phyloP scores from a whole-genome alignment of 768 basidiomycete species.

The Tubosaeta brunneosetosa region DNA sequence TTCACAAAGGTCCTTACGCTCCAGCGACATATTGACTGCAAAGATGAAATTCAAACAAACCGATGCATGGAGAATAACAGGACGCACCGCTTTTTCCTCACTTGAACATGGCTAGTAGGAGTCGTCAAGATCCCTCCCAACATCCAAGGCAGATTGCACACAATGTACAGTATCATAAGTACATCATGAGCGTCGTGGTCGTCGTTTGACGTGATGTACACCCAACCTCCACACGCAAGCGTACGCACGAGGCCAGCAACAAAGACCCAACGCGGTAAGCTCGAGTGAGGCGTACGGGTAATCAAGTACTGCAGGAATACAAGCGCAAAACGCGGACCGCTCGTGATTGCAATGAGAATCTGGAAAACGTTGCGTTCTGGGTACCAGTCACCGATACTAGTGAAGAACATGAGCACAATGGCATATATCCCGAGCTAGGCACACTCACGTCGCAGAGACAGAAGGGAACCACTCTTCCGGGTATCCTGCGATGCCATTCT shows the following conservation, averaged over 20 bases:
- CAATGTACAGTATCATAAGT: constrained; percentile 83
- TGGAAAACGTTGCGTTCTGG: constrained; percentile 84
- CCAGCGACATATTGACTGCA: constrained; percentile 50
- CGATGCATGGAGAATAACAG: neutral
- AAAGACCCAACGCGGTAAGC: constrained; percentile 49
- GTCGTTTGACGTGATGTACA: constrained; percentile 82
- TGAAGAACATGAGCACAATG: neutral
- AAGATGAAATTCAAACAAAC: neutral
- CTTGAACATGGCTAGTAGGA: constrained; percentile 32
- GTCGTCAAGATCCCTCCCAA: constrained; percentile 59
- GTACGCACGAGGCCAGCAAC: constrained; percentile 67
- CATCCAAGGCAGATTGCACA: constrained; percentile 90
- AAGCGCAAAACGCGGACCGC: constrained; percentile 75
- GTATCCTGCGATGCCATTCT: constrained; percentile 77
- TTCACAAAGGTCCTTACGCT: constrained; percentile 30
- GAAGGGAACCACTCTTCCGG: constrained; percentile 91
- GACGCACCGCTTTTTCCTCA: constrained; percentile 52
- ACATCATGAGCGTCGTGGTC: constrained; percentile 82
- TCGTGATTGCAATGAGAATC: constrained; percentile 79
- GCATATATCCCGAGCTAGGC: neutral
- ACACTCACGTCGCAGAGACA: constrained; percentile 73
- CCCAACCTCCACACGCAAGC: constrained; percentile 86
- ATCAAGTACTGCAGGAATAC: constrained; percentile 61
- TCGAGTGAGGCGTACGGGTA: constrained; percentile 39
- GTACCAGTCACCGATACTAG: constrained; percentile 86